phyloP scores from a whole-genome alignment of 2,329 filamentous ascomycete genomes.

The Lasiodiplodia sp. region DNA sequence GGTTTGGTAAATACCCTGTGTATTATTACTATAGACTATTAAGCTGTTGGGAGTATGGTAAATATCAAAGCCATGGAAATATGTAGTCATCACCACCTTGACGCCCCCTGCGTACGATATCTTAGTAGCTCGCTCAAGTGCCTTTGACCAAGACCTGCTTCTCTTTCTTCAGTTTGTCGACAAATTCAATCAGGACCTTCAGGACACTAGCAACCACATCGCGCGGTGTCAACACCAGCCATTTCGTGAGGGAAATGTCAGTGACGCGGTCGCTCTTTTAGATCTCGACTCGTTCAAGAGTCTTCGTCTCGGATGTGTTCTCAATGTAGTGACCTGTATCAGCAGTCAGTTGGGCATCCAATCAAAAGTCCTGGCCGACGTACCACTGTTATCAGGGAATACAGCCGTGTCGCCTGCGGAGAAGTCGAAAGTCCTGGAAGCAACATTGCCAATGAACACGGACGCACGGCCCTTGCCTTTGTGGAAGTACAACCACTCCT shows the following conservation, averaged over 20 bases:
- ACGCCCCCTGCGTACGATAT: too few species aligned
- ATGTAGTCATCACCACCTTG: too few species aligned
- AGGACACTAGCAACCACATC: slow-evolving; percentile 67
- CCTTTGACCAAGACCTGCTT: slow-evolving; percentile 63
- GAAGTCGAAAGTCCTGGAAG: slow-evolving; percentile 72
- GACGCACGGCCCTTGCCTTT: slow-evolving; percentile 67
- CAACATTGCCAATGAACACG: slow-evolving; percentile 68
- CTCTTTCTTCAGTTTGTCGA: slow-evolving; percentile 66
- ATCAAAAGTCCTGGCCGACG: slow-evolving; percentile 34
- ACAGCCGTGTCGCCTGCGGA: slow-evolving; percentile 71
- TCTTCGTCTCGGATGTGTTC: slow-evolving; percentile 69
- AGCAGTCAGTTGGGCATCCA: too few species aligned
- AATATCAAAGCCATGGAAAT: too few species aligned
- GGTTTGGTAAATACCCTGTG: too few species aligned
- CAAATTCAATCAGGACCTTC: slow-evolving; percentile 65
- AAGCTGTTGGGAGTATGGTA: too few species aligned
- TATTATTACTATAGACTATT: too few species aligned
- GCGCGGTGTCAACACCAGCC: slow-evolving; percentile 71
- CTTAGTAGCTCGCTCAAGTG: too few species aligned
- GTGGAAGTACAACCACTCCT: slow-evolving; percentile 77
- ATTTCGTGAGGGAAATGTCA: slow-evolving; percentile 72
- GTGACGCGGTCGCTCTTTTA: slow-evolving; percentile 72
- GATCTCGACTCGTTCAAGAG: slow-evolving; percentile 72
- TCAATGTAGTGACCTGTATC: slow-evolving; percentile 69
- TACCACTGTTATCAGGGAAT: slow-evolving; percentile 70